These are phyloP conservation scores for Limnomonas spitsbergensis DNA, from an alignment of 139 green algal species.

Conservation along the genomic window DNA sequence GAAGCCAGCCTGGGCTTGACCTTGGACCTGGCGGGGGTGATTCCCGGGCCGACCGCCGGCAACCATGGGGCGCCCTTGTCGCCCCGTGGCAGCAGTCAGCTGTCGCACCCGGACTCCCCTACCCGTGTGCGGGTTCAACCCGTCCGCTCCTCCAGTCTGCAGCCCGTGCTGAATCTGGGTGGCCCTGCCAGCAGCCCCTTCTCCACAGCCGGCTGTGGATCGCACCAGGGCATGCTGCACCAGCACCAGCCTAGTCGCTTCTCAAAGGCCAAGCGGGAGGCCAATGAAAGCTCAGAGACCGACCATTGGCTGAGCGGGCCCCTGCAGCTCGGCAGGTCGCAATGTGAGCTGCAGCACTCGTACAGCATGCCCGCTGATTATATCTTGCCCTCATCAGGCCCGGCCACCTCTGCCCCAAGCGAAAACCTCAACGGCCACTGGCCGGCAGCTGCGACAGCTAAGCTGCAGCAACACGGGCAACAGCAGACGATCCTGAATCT, in stretches of 20 bases:
- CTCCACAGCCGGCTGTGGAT: not conserved
- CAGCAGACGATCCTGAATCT: not conserved
- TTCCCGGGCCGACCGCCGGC: no score
- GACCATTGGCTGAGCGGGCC: no score
- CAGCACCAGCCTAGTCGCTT: not conserved
- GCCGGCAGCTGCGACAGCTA: no score
- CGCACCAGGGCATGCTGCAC: not conserved
- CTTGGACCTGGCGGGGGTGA: no score
- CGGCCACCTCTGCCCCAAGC: no score
- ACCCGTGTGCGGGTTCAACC: not conserved
- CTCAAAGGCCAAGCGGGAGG: slow-evolving; percentile 1
- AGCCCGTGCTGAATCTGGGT: not conserved
- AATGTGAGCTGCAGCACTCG: not conserved
- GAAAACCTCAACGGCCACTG: no score
- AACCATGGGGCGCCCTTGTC: not conserved
- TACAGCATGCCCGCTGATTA: no score
- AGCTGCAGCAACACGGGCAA: no score
- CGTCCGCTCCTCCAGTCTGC: not conserved
- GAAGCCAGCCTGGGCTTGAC: no score
- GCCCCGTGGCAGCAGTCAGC: not conserved
- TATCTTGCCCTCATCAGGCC: no score
- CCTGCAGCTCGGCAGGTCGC: no score
- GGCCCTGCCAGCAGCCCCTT: not conserved
- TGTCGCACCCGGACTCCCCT: not conserved
- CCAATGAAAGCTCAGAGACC: no score